phyloP scores from a whole-genome alignment of 441 rosid species.

The Codiaeum variegatum region DNA sequence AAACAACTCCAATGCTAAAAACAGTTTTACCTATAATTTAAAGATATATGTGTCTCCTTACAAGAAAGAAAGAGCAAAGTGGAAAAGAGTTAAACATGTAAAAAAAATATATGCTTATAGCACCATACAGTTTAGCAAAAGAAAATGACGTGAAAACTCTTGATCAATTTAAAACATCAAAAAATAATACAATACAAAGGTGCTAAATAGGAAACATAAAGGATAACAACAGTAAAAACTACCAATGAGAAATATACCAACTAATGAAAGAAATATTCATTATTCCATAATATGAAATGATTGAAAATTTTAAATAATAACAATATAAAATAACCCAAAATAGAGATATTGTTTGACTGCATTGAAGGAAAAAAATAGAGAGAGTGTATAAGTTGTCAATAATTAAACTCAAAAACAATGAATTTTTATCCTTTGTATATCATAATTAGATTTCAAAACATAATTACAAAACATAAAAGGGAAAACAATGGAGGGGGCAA shows the following conservation, averaged over 20 bases:
- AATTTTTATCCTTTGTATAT: not conserved
- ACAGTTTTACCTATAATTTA: not conserved
- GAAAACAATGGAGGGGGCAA: not conserved
- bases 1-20: not conserved
- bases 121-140: too few species aligned
- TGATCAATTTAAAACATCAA: not conserved
- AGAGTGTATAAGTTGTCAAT: not conserved
- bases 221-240: not conserved
- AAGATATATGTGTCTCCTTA: not conserved
- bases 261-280: not conserved
- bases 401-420: not conserved
- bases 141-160: not conserved
- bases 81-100: too few species aligned
- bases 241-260: not conserved
- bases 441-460: not conserved
- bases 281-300: not conserved
- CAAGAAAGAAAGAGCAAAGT: not conserved
- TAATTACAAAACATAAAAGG: not conserved
- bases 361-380: not conserved
- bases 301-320: not conserved
- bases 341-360: not conserved
- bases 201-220: not conserved
- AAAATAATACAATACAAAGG: too few species aligned
- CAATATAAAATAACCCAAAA: not conserved
- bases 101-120: too few species aligned